phyloP scores from a whole-genome alignment of 2,329 filamentous ascomycete species.

The Fusarium sp. region DNA sequence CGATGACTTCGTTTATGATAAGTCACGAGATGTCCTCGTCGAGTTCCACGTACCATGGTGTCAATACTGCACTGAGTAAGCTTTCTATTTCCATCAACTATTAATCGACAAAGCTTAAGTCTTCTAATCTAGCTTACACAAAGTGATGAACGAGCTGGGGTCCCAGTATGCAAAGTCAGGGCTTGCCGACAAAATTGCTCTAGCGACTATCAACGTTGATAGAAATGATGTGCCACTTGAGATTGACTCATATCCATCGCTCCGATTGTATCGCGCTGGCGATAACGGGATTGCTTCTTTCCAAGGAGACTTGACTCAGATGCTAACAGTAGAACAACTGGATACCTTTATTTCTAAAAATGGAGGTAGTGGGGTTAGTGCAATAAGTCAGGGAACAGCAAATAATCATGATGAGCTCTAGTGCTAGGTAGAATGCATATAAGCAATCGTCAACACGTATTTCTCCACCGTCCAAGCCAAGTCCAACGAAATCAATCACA shows the following conservation, averaged over 20 bases:
- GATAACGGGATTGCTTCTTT: not conserved
- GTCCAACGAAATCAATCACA: too few relatives aligned
- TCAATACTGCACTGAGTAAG: constrained; percentile 4
- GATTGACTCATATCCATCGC: constrained; percentile 2
- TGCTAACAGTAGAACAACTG: not conserved
- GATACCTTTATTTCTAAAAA: not conserved
- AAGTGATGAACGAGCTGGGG: not conserved
- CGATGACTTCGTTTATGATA: not conserved
- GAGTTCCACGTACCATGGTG: constrained; percentile 2
- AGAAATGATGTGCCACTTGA: not conserved
- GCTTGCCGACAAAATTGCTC: not conserved
- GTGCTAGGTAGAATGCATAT: too few relatives aligned
- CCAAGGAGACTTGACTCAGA: not conserved
- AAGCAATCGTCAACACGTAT: too few relatives aligned
- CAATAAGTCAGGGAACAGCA: not conserved
- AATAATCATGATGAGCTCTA: not conserved
- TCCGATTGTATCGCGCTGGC: not conserved
- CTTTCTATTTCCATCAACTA: not conserved
- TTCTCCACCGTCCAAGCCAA: too few relatives aligned
- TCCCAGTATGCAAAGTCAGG: not conserved
- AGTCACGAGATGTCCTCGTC: not conserved
- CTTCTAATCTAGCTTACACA: not conserved
- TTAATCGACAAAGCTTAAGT: not conserved
- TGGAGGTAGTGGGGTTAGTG: not conserved
- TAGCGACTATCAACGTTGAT: not conserved